phyloP scores from a whole-genome alignment of 352 stramenopile genomes.

The Pythium aphanidermatum region DNA sequence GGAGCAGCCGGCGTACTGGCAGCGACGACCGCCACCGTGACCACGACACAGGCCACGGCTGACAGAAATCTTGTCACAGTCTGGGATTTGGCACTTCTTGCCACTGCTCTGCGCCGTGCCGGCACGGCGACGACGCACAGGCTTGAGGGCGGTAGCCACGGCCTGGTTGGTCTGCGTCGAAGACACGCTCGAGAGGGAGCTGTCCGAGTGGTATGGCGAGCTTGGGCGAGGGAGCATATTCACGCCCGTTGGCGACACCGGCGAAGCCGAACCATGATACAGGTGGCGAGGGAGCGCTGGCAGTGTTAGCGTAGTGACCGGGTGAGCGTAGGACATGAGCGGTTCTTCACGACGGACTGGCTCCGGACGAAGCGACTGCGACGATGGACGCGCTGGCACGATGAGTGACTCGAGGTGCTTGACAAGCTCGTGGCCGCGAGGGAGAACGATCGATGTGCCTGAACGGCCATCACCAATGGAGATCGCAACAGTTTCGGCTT shows the following conservation, averaged over 20 bases:
- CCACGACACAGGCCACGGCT: slow-evolving; percentile 50
- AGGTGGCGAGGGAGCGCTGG: neutral
- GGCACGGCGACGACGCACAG: slow-evolving; percentile 25
- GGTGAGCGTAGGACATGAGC: neutral
- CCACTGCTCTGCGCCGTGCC: slow-evolving; percentile 24
- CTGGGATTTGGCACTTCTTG: slow-evolving; percentile 52
- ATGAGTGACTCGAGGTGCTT: slow-evolving; percentile 42
- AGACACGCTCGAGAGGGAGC: neutral
- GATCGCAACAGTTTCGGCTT: slow-evolving; percentile 32
- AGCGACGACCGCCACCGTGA: slow-evolving; percentile 54
- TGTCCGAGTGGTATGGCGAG: neutral
- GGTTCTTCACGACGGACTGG: slow-evolving; percentile 8
- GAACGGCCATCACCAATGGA: slow-evolving; percentile 31
- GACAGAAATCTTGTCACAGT: slow-evolving; percentile 54
- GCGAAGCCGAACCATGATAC: neutral
- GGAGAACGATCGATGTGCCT: slow-evolving; percentile 43
- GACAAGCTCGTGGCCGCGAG: slow-evolving; percentile 40
- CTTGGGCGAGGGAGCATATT: neutral
- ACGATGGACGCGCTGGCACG: slow-evolving; percentile 1
- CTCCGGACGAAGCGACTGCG: slow-evolving; percentile 1
- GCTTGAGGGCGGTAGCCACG: slow-evolving; percentile 5
- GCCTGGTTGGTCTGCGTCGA: neutral
- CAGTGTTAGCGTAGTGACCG: neutral
- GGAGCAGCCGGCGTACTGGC: slow-evolving; percentile 35
- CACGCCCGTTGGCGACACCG: too few species aligned